phyloP scores from a whole-genome alignment of 257 asterid genomes.

The Plantago elongata region DNA sequence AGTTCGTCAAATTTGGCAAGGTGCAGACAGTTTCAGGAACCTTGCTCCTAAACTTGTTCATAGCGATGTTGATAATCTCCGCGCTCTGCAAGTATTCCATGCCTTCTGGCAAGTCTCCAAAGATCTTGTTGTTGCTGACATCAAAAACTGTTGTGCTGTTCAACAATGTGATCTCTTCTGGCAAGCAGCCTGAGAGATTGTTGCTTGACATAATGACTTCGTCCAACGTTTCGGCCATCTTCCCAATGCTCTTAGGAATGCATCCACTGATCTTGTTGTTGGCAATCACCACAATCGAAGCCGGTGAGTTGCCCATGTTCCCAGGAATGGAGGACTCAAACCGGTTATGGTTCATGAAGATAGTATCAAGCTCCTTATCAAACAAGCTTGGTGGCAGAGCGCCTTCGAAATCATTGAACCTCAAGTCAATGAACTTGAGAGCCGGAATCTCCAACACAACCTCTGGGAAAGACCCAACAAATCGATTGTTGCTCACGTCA shows the following conservation, averaged over 20 bases:
- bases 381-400: conserved; percentile 45
- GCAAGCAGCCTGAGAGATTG: conserved; percentile 49
- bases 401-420: conserved; percentile 91
- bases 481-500: conserved; percentile 85
- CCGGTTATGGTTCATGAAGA: conserved; percentile 46
- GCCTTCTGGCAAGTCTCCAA: conserved; percentile 42
- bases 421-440: conserved; percentile 62
- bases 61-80: conserved; percentile 36
- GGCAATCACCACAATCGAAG: conserved; percentile 49
- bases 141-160: conserved; percentile 40
- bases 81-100: conserved; percentile 41
- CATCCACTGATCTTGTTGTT: conserved; percentile 46
- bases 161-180: conserved; percentile 43
- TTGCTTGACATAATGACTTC: conserved; percentile 39
- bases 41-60: conserved; percentile 36
- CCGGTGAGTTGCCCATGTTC: conserved; percentile 53
- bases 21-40: conserved; percentile 42
- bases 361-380: conserved; percentile 49
- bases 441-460: conserved; percentile 47
- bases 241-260: conserved; percentile 52
- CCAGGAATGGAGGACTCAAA: conserved; percentile 47
- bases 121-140: conserved; percentile 31
- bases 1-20: conserved; percentile 39
- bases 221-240: conserved; percentile 42
- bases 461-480: conserved; percentile 72